Percentiles rank a stretch among this genome's conserved stretches.
phyloP scores from a whole-genome alignment of 768 basidiomycete species.

The Nidularia sp. region DNA sequence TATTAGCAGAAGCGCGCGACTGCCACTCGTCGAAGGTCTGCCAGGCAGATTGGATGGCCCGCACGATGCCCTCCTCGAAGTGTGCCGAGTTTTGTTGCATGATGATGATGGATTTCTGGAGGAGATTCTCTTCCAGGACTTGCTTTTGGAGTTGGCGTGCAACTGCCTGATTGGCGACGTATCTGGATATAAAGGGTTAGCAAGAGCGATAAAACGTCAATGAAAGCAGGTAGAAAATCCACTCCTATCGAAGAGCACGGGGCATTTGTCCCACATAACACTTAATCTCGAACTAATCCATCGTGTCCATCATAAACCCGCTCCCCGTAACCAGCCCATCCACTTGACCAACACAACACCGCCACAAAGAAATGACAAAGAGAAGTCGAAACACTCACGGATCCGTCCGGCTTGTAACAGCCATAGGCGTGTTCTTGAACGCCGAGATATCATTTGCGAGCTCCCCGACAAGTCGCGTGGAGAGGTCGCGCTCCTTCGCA shows the following conservation, averaged over 20 bases:
- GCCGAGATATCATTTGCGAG: constrained; percentile 83
- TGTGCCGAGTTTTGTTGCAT: constrained; percentile 97
- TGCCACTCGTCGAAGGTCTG: constrained; percentile 95
- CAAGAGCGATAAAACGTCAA: neutral
- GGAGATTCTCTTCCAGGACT: constrained; percentile 94
- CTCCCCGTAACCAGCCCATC: neutral
- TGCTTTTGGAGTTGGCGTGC: constrained; percentile 82
- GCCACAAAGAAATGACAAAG: neutral
- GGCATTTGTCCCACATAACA: no score
- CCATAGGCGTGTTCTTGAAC: constrained; percentile 94
- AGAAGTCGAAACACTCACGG: constrained; percentile 49
- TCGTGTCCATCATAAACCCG: no score
- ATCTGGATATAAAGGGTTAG: constrained; percentile 30
- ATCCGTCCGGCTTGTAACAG: constrained; percentile 73
- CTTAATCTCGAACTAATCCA: no score
- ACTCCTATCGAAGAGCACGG: no score
- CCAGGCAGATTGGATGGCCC: constrained; percentile 95
- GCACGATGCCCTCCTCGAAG: constrained; percentile 96
- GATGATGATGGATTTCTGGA: constrained; percentile 96
- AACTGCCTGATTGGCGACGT: constrained; percentile 69
- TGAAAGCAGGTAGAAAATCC: neutral
- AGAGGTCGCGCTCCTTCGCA: constrained; percentile 89
- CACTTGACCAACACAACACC: neutral
- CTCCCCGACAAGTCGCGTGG: constrained; percentile 81
- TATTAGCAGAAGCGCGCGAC: constrained; percentile 67